These are phyloP conservation scores for Fragaria vesca DNA, from an alignment of 306 rosid species.

Conservation along the genomic window DNA sequence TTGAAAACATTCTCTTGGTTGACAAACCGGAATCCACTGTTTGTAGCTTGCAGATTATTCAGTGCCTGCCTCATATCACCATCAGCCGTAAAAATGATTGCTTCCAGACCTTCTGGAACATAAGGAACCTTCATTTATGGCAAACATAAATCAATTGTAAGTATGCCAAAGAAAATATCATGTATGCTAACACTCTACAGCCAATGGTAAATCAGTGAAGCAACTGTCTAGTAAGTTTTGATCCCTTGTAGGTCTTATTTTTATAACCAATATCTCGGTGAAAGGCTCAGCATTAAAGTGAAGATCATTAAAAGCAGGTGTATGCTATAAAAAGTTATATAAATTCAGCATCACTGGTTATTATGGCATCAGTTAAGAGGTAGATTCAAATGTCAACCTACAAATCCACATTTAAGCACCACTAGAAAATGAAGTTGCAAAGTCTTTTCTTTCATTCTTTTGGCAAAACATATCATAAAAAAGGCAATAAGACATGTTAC, in stretches of 20 bases:
- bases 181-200: neutral
- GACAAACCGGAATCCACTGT: constrained; percentile 91
- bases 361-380: neutral
- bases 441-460: neutral
- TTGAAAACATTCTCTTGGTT: constrained; percentile 95
- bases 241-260: neutral
- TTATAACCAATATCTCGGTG: neutral
- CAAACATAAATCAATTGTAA: constrained; percentile 24
- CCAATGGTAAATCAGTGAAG: neutral
- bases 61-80: constrained; percentile 99
- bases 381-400: neutral
- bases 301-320: neutral
- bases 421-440: neutral
- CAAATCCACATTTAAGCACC: neutral
- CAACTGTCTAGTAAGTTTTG: neutral
- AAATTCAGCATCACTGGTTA: neutral
- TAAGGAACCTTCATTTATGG: constrained; percentile 75
- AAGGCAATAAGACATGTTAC: neutral
- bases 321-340: neutral
- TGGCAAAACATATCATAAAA: neutral
- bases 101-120: constrained; percentile 98
- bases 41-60: constrained; percentile 96
- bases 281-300: neutral
- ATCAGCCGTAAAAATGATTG: constrained; percentile 97
- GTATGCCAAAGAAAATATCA: neutral